Evolutionary conservation across 305 asterid genomes (phyloP).

Genomic region (Fraxinus dipetala): DNA sequence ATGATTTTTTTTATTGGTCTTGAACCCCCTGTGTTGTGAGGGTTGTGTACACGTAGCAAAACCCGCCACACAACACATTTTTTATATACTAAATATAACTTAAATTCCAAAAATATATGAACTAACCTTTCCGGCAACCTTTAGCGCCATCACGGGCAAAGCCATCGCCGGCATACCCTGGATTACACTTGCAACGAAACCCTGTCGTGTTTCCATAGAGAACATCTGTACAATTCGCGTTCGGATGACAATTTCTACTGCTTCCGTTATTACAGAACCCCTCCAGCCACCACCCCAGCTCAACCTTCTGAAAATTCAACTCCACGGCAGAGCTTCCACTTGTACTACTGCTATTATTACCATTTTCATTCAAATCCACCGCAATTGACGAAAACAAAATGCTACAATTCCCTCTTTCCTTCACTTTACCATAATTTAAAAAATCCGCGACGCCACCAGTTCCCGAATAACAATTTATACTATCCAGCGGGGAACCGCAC

Average conservation of each 20-base stretch:
- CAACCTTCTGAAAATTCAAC: constrained; percentile 56
- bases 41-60: too few relatives aligned
- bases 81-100: not conserved
- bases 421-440: constrained; percentile 34
- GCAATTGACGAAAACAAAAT: constrained; percentile 54
- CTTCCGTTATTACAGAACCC: constrained; percentile 32
- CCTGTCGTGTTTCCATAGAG: constrained; percentile 17
- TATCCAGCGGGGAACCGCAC: constrained; percentile 27
- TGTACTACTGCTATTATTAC: not conserved
- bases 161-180: constrained; percentile 76
- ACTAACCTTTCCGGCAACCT: constrained; percentile 70
- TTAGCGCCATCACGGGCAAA: constrained; percentile 41
- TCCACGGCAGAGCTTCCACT: constrained; percentile 29
- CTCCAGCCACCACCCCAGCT: constrained; percentile 75
- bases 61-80: not conserved
- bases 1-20: too few relatives aligned
- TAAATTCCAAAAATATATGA: not conserved
- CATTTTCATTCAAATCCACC: constrained; percentile 32
- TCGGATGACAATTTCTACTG: constrained; percentile 27
- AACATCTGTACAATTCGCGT: constrained; percentile 39
- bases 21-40: too few relatives aligned
- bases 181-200: constrained; percentile 59
- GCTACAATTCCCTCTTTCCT: constrained; percentile 35
- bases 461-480: constrained; percentile 50
- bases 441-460: constrained; percentile 24